Conservation (phyloP, 148 eudicot species). For the Persicaria tinctoria region DNA sequence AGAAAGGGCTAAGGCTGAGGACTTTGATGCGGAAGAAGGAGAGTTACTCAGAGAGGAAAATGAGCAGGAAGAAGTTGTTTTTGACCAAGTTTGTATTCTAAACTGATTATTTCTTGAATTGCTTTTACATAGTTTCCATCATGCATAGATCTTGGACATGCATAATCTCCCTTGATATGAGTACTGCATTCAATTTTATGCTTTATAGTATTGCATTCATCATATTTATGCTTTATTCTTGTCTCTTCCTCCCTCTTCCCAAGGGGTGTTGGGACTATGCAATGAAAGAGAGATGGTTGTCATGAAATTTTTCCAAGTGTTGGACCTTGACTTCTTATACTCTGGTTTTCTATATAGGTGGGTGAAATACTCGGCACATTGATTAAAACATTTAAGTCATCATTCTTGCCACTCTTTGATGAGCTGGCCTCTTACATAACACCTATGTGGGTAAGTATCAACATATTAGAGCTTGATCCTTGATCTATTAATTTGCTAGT, state of each 20-base stretch:
- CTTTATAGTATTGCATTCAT: neutral
- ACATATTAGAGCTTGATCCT: neutral
- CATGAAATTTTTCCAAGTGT: neutral
- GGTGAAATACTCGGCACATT: conserved; percentile 85
- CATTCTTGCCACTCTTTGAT: conserved; percentile 91
- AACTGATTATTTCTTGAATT: neutral
- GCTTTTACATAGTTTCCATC: conserved; percentile 11
- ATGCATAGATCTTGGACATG: neutral
- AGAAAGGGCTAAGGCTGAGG: conserved; percentile 94
- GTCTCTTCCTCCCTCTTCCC: neutral
- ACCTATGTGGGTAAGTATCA: conserved; percentile 87
- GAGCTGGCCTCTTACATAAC: conserved; percentile 73
- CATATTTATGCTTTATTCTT: neutral
- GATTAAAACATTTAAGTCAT: conserved; percentile 79
- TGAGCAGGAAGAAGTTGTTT: conserved; percentile 94
- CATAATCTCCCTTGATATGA: neutral
- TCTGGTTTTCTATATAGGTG: conserved; percentile 32
- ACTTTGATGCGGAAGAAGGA: conserved; percentile 97
- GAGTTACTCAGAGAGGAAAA: conserved; percentile 86
- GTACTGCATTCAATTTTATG: neutral
- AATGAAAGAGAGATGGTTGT: neutral
- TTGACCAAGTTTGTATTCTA: conserved; percentile 56
- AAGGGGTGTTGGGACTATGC: neutral
- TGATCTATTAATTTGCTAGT: neutral
- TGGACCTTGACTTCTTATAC: neutral